Evolutionary conservation across 495 filamentous ascomycete species (phyloP), one percentile per base, ranked within the genome.

Genomic region (Penicillium steckii): DNA sequence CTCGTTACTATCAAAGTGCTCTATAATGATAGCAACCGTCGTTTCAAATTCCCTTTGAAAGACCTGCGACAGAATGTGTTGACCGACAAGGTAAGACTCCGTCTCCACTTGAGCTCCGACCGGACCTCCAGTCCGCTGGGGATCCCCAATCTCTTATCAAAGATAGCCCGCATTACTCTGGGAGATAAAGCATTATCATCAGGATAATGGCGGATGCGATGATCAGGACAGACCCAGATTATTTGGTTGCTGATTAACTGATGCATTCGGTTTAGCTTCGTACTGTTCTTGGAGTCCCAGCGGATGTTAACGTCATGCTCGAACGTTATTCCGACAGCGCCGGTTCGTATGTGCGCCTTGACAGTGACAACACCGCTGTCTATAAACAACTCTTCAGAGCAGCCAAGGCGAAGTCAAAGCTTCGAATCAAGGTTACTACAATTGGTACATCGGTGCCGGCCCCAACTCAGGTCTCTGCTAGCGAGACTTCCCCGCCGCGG

Each of bases 321-420:
- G 94, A 99, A 79, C 89, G 94, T 40, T 99, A 91, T 73, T 97
- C 95, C 49, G 94, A 99, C 67, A 96, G 91, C 63, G 90, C 91
- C 53, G 84, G 78, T 23, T 77, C 84, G 57, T 97, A 86, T 70
- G 78, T 97, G 55, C 77, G 76, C 8, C 84, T 99, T 35, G 88
- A 97, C 70, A 76, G 81, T 43, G 74, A 77, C 63, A 95, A 97
- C 57, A 68, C 78, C 1, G 77, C 86, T 21, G 88, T 96, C 47
- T 97, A 96, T 82, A 99, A 97, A 75, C 92, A 96, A 69, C 85
- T 99, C 32, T 91, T 91, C 67, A 89, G 94, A 57, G 94, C 94
- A 64, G 94, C 95, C 53, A 99, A 97, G 73, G 94, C 94, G 15
- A 99, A 99, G 80, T 84, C 91, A 49, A 99, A 97, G 85, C 85